Percentiles rank a stretch among this genome's conserved stretches.
Conservation (phyloP, 345 rosid species). For the Carallia brachiata region DNA sequence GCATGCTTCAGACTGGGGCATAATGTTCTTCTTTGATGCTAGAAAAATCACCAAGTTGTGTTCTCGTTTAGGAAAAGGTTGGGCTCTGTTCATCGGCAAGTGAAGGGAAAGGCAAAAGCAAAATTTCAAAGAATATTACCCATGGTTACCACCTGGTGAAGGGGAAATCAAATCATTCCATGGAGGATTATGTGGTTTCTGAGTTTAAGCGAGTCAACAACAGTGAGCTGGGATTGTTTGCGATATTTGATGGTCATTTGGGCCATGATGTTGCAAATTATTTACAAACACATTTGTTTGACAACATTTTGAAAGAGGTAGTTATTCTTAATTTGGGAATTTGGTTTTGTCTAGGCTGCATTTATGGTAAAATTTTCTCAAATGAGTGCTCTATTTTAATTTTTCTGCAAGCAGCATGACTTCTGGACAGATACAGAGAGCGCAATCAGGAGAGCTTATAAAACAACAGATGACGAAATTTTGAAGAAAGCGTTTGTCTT, state of each 20-base stretch:
- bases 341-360: too few species aligned
- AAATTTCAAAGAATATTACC: conserved; percentile 51
- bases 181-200: conserved; percentile 80
- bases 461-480: conserved; percentile 60
- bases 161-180: conserved; percentile 75
- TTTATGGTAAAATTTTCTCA: neutral
- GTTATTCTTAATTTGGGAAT: neutral
- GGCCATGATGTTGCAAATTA: conserved; percentile 82
- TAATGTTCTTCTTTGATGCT: too few species aligned
- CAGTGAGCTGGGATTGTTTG: conserved; percentile 72
- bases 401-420: conserved; percentile 45
- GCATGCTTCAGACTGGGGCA: too few species aligned
- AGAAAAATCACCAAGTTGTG: conserved; percentile 1
- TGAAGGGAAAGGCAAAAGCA: conserved; percentile 83
- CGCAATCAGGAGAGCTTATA: conserved; percentile 72
- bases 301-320: conserved; percentile 74
- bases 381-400: neutral
- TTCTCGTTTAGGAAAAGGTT: conserved; percentile 46
- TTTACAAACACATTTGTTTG: conserved; percentile 65
- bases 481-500: conserved; percentile 48
- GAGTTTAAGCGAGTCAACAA: conserved; percentile 49
- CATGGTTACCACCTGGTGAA: conserved; percentile 72
- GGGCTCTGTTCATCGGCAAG: conserved; percentile 47
- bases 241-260: conserved; percentile 84
- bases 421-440: conserved; percentile 66